A percentile compares a stretch with the other conserved stretches of the same genome.
phyloP scores from a whole-genome alignment of 2,329 filamentous ascomycete species.

The Ophiostoma perfectum region DNA sequence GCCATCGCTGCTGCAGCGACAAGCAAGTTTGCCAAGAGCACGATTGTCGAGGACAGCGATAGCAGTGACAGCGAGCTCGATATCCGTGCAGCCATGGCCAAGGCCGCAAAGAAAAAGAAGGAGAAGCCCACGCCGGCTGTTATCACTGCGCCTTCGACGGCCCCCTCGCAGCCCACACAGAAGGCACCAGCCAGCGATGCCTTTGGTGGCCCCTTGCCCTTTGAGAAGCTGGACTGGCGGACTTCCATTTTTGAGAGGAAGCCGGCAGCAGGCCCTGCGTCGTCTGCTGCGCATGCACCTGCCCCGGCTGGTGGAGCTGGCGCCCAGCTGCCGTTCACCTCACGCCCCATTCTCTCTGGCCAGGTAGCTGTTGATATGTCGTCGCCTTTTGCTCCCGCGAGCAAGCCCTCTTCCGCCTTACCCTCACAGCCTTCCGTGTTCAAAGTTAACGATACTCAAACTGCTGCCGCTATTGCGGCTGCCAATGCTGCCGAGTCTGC shows the following conservation, averaged over 20 bases:
- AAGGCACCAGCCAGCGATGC: slow-evolving; percentile 52
- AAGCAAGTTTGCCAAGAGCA: slow-evolving; percentile 34
- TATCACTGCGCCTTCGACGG: slow-evolving; percentile 15
- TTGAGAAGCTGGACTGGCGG: slow-evolving; percentile 75
- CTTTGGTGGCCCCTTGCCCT: slow-evolving; percentile 78
- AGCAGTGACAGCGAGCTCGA: slow-evolving; percentile 76
- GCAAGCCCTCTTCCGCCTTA: neutral
- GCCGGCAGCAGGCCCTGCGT: slow-evolving; percentile 20
- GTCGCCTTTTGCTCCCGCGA: slow-evolving; percentile 13
- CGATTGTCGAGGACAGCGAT: slow-evolving; percentile 34
- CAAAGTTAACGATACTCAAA: neutral
- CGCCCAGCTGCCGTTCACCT: neutral
- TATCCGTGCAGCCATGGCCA: slow-evolving; percentile 67
- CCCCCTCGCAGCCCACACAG: neutral
- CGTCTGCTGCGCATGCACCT: no score
- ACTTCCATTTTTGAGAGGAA: slow-evolving; percentile 51
- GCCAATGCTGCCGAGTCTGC: slow-evolving; percentile 26
- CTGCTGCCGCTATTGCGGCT: slow-evolving; percentile 11
- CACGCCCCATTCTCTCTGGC: neutral
- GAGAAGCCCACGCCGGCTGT: slow-evolving; percentile 42
- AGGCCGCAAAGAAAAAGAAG: slow-evolving; percentile 53
- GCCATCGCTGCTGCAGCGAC: slow-evolving; percentile 10
- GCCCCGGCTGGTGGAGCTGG: no score
- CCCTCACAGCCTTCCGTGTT: neutral
- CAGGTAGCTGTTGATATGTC: neutral